Percentiles rank a stretch among this genome's conserved stretches.
These are phyloP conservation scores for Pseudogymnoascus sp. DNA, from an alignment of 2,329 filamentous ascomycete genomes.

Conservation along the genomic window DNA sequence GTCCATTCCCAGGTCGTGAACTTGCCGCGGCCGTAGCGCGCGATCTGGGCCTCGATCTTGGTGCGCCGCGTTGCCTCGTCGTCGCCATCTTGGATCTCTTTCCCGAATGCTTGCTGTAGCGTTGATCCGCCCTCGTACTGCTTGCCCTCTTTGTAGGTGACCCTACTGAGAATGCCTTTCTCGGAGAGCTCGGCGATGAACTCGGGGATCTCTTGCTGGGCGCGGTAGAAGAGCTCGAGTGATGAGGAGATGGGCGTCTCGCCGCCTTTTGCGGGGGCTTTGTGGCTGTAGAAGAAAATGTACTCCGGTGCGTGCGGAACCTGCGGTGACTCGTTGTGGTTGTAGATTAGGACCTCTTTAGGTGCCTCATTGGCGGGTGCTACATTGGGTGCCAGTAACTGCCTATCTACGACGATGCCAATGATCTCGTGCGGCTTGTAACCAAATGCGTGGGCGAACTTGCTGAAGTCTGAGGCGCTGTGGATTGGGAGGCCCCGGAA, in stretches of 20 bases:
- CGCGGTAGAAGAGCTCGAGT: conserved; percentile 37
- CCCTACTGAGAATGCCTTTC: conserved; percentile 36
- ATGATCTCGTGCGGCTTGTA: conserved; percentile 42
- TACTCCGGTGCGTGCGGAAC: conserved; percentile 44
- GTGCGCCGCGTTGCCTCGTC: conserved; percentile 31
- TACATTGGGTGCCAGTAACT: conserved; percentile 35
- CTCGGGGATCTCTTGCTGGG: conserved; percentile 37
- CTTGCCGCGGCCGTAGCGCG: conserved; percentile 36
- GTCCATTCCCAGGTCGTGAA: conserved; percentile 41
- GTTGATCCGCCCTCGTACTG: conserved; percentile 41
- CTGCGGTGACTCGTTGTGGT: conserved; percentile 43
- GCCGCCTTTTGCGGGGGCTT: conserved; percentile 28
- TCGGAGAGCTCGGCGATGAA: conserved; percentile 35
- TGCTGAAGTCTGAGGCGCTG: conserved; percentile 37
- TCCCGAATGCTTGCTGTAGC: conserved; percentile 38
- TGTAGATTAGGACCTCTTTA: conserved; percentile 40
- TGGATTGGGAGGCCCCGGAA: conserved; percentile 39
- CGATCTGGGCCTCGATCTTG: conserved; percentile 43
- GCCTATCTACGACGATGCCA: conserved; percentile 40
- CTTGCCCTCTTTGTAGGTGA: conserved; percentile 34
- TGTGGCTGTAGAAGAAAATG: conserved; percentile 41
- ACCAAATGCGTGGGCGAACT: conserved; percentile 41
- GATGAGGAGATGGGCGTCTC: conserved; percentile 42
- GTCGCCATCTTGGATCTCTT: conserved; percentile 36
- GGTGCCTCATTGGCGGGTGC: conserved; percentile 41